These are phyloP conservation scores for Scytalidium lignicola DNA, from an alignment of 2,329 filamentous ascomycete genomes.

Conservation along the genomic window DNA sequence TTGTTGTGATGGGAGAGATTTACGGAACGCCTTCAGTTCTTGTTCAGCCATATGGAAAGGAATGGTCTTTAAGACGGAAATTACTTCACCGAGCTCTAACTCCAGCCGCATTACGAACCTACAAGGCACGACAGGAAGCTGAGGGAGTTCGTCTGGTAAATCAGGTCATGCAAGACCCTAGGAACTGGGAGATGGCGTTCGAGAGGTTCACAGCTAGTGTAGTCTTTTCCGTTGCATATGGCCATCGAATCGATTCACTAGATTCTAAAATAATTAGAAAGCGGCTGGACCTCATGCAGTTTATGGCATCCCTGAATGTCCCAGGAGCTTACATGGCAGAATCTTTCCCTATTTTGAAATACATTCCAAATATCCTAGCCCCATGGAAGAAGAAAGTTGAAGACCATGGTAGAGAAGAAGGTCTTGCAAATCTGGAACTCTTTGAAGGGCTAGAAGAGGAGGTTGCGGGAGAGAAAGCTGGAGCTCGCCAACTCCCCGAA, in stretches of 20 bases:
- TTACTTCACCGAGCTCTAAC: constrained; percentile 39
- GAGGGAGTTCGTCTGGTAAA: constrained; percentile 40
- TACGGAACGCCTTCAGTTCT: constrained; percentile 36
- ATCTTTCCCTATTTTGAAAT: constrained; percentile 37
- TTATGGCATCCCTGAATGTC: constrained; percentile 41
- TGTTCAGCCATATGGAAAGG: constrained; percentile 43
- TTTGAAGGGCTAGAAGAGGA: constrained; percentile 36
- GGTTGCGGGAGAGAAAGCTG: constrained; percentile 14
- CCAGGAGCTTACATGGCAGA: constrained; percentile 41
- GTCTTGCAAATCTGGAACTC: constrained; percentile 35
- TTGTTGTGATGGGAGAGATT: constrained; percentile 40
- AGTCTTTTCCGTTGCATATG: constrained; percentile 46
- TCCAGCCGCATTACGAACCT: constrained; percentile 36
- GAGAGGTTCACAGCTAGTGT: constrained; percentile 44
- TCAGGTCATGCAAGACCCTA: constrained; percentile 34
- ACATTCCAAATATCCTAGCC: constrained; percentile 38
- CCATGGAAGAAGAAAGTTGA: constrained; percentile 43
- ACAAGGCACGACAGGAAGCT: constrained; percentile 43
- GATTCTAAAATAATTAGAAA: constrained; percentile 41
- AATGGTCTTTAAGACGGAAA: constrained; percentile 38
- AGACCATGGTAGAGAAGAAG: constrained; percentile 31
- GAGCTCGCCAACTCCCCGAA: constrained; percentile 30
- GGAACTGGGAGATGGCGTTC: constrained; percentile 39
- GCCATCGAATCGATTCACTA: constrained; percentile 43
- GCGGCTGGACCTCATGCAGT: constrained; percentile 43